Percentiles rank a stretch among this genome's conserved stretches.
Conservation (phyloP, 169 alveolate genomes). For the Plasmodium vivax region DNA sequence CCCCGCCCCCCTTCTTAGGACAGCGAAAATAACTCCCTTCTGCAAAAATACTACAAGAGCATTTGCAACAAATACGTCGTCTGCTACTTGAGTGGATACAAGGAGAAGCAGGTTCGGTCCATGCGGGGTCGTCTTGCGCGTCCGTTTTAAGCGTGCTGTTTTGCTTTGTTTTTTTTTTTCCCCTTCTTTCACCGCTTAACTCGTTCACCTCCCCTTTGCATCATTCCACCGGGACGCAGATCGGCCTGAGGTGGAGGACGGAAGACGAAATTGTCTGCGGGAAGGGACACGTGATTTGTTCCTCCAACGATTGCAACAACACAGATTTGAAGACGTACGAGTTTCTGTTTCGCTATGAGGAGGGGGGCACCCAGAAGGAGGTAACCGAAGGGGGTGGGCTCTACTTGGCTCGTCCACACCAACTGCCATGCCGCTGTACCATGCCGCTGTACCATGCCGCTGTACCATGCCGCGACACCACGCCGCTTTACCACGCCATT, state of each 20-base stretch:
- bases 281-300: conserved; percentile 58
- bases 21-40: conserved; percentile 48
- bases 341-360: conserved; percentile 42
- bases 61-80: conserved; percentile 60
- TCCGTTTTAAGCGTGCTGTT: neutral
- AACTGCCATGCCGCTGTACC: neutral
- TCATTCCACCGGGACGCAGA: neutral
- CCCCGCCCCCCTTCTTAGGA: neutral
- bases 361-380: conserved; percentile 22
- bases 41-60: conserved; percentile 59
- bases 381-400: neutral
- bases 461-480: neutral
- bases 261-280: conserved; percentile 67
- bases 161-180: neutral
- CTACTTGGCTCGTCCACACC: neutral
- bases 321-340: conserved; percentile 46
- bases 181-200: neutral
- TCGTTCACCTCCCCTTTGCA: neutral
- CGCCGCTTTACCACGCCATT: neutral
- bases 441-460: too few species aligned
- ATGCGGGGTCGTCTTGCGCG: neutral
- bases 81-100: conserved; percentile 38
- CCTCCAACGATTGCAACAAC: conserved; percentile 48
- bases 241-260: conserved; percentile 74
- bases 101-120: conserved; percentile 7